These are phyloP conservation scores for Curvularia sp. DNA, from an alignment of 2,329 filamentous ascomycete genomes.

Conservation along the genomic window DNA sequence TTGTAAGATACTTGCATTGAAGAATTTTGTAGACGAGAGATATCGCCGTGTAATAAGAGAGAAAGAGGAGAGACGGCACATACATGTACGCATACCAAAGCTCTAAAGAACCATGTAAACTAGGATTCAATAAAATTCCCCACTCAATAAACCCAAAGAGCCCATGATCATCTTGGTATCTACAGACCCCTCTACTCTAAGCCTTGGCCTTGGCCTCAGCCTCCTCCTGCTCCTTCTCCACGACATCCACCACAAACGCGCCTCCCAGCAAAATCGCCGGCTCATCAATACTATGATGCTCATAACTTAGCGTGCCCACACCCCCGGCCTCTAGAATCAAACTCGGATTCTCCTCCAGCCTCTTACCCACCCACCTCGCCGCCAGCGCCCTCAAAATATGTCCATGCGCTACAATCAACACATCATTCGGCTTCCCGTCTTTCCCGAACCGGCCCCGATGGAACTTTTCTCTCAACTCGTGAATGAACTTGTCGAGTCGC, in stretches of 20 bases:
- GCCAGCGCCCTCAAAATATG: constrained; percentile 89
- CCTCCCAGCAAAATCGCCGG: constrained; percentile 60
- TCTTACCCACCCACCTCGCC: constrained; percentile 80
- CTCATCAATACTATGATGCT: constrained; percentile 58
- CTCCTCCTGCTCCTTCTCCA: constrained; percentile 49
- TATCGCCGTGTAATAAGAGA: not conserved
- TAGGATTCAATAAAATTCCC: not conserved
- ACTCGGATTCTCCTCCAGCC: constrained; percentile 75
- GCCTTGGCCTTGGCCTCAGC: constrained; percentile 18
- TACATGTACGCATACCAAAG: not conserved
- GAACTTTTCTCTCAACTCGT: constrained; percentile 68
- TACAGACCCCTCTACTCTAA: not conserved
- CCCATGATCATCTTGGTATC: not conserved
- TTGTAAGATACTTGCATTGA: too few species aligned
- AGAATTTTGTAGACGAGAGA: not conserved
- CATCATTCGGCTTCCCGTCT: constrained; percentile 66
- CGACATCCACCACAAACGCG: constrained; percentile 59
- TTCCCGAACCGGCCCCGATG: constrained; percentile 61
- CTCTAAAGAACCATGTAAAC: not conserved
- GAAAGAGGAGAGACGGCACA: not conserved
- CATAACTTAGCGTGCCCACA: constrained; percentile 60
- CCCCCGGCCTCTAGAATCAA: constrained; percentile 76
- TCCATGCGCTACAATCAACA: constrained; percentile 85
- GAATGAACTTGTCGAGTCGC: constrained; percentile 77
- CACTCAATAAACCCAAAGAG: not conserved